These are phyloP conservation scores for Coemansia sp. DNA, from an alignment of 192 early-diverging fungal species.

Conservation along the genomic window DNA sequence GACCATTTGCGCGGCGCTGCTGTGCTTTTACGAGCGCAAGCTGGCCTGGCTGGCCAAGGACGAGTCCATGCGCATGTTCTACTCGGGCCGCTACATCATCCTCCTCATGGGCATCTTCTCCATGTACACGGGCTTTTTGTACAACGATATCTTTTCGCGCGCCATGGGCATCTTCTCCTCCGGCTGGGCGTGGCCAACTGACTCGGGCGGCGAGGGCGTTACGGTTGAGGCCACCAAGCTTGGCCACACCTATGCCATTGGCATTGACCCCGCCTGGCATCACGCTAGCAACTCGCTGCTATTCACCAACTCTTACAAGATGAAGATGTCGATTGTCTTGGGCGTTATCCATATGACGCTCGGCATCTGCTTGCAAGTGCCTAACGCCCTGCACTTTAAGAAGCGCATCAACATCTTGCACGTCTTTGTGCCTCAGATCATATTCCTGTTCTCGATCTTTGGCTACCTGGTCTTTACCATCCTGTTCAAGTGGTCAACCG, in stretches of 20 bases:
- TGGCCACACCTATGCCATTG: conserved; percentile 72
- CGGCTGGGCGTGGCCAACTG: conserved; percentile 76
- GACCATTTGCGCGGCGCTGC: conserved; percentile 71
- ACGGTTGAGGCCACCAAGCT: conserved; percentile 67
- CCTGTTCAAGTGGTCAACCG: conserved; percentile 93
- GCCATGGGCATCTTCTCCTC: conserved; percentile 73
- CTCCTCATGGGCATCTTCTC: conserved; percentile 98
- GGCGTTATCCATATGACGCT: conserved; percentile 98
- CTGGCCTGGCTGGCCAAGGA: conserved; percentile 74
- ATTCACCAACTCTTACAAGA: conserved; percentile 99
- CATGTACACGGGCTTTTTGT: conserved; percentile 95
- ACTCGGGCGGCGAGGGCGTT: conserved; percentile 61
- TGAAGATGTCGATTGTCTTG: conserved; percentile 97
- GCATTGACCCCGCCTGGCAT: conserved; percentile 95
- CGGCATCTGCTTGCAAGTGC: conserved; percentile 87
- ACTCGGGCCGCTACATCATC: conserved; percentile 95
- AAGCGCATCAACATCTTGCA: conserved; percentile 78
- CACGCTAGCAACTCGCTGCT: conserved; percentile 91
- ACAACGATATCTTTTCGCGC: conserved; percentile 98
- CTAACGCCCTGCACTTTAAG: conserved; percentile 90
- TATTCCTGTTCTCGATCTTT: conserved; percentile 93
- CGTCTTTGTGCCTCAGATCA: conserved; percentile 93
- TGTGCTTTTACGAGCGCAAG: conserved; percentile 82
- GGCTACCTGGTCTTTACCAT: conserved; percentile 94
- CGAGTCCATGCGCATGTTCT: conserved; percentile 87